Base-by-base conservation (phyloP, 202 grass and related monocot species). In the Panicum virgatum region DNA sequence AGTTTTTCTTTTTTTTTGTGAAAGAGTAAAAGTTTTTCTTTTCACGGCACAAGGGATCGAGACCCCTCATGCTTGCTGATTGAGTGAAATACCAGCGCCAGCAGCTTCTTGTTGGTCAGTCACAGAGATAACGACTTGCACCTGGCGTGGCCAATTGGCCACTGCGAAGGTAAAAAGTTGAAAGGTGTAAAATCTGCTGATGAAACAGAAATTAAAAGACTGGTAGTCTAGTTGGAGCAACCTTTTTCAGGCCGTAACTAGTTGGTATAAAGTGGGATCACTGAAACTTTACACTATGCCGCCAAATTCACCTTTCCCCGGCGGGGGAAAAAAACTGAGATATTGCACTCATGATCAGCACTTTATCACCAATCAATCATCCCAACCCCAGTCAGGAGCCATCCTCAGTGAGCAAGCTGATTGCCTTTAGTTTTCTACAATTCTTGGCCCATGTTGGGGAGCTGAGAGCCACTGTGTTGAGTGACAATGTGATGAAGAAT, bases 331-430 rank as follows among this genome's bases (percentile, higher is more conserved):
- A 45, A 26, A 32, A 12, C 0, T 12, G 4, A 64, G 56, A 38
- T 73, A 22, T 25, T 68, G 63, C 79, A 25, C 46, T 71, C 57
- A 57, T 43, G 45, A 82, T 63, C 73, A 65, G 60, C 79, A 78
- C 73, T 66, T 88, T 73, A 38, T 79, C 39, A 79, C 59, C 57
- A 38, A 78, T 88, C 57, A 78, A 79, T 74, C 66, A 82, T 19
- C 48, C 20, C 8, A 47, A 65, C 11, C 66, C 74, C 46, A 85
- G 73, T 73, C 67, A 80, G 58, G 39, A 48, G 16, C 29, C 7
- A 29, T 58, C 14, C 37, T 61, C 65, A 23, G 6, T 22, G 37
- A 71, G 44, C 13, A 46, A 46, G 36, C 25, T 38, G 36, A 26
- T 69, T n/a, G 18, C 59, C 39, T 50, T 59, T 70, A 34, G 6